Percentiles rank a stretch among this genome's conserved stretches.
These are phyloP conservation scores for Crithidia bombi DNA, from an alignment of 208 protist genomes.

Conservation along the genomic window DNA sequence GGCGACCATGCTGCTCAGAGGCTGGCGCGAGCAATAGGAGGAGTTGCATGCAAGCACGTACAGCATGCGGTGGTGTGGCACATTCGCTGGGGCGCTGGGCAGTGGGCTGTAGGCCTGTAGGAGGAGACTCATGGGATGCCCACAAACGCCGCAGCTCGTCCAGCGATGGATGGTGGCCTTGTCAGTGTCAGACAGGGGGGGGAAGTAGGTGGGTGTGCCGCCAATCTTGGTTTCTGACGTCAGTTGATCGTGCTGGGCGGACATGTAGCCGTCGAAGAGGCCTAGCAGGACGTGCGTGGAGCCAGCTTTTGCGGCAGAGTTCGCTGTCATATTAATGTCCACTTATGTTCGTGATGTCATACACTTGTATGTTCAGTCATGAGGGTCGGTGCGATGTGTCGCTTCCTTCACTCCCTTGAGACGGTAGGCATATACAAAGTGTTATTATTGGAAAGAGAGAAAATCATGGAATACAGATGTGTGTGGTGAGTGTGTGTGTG, in stretches of 20 bases:
- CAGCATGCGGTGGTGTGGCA: conserved; percentile 76
- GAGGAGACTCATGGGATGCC: conserved; percentile 69
- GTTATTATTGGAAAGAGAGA: neutral
- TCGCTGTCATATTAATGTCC: neutral
- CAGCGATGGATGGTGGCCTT: conserved; percentile 40
- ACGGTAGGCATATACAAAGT: no score
- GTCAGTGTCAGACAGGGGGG: conserved; percentile 44
- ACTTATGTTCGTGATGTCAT: neutral
- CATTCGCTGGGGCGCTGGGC: conserved; percentile 21
- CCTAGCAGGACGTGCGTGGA: conserved; percentile 49
- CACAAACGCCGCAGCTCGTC: conserved; percentile 80
- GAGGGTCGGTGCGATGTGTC: no score
- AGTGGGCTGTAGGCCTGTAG: conserved; percentile 82
- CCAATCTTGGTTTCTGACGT: conserved; percentile 83
- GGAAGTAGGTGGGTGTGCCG: conserved; percentile 64
- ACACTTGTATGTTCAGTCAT: no score
- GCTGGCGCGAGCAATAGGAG: conserved; percentile 60
- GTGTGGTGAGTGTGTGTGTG: no score
- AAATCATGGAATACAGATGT: neutral
- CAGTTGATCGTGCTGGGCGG: conserved; percentile 39
- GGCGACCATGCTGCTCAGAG: conserved; percentile 69
- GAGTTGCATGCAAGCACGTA: conserved; percentile 87
- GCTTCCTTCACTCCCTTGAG: no score
- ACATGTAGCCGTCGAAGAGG: conserved; percentile 86
- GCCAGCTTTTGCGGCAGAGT: neutral